These are phyloP conservation scores for Paramecium sonneborni DNA, from an alignment of 73 alveolate genomes.

Conservation along the genomic window DNA sequence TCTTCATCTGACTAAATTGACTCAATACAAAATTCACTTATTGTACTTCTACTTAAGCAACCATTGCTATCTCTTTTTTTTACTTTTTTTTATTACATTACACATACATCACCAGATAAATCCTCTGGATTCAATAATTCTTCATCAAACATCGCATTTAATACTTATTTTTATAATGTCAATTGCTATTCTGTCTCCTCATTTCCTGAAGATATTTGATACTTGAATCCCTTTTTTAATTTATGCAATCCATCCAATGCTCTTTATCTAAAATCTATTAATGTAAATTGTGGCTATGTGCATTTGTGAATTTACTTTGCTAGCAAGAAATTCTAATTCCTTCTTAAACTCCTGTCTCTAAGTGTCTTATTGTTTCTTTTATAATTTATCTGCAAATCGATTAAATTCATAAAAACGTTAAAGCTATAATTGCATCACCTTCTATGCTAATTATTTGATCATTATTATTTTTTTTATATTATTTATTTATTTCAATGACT, in stretches of 20 bases:
- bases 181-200: conserved; percentile 33
- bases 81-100: background rate
- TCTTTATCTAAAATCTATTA: conserved; percentile 45
- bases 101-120: background rate
- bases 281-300: conserved; percentile 37
- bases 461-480: background rate
- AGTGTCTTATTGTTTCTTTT: background rate
- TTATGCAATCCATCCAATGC: conserved; percentile 36
- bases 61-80: conserved; percentile 56
- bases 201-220: background rate
- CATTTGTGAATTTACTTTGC: conserved; percentile 4
- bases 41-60: conserved; percentile 30
- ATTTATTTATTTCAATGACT: conserved; percentile 15
- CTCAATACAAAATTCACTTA: conserved; percentile 26
- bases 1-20: background rate
- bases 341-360: background rate
- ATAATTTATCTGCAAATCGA: background rate
- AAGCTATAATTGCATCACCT: background rate
- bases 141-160: conserved; percentile 53
- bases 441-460: background rate
- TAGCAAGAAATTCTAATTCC: conserved; percentile 9
- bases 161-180: background rate
- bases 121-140: conserved; percentile 18
- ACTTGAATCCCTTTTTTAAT: conserved; percentile 42
- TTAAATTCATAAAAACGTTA: background rate